Percentiles rank a stretch among this genome's conserved stretches.
phyloP scores from a whole-genome alignment of 1,284 basidiomycete species.

The Austropuccinia psidii region DNA sequence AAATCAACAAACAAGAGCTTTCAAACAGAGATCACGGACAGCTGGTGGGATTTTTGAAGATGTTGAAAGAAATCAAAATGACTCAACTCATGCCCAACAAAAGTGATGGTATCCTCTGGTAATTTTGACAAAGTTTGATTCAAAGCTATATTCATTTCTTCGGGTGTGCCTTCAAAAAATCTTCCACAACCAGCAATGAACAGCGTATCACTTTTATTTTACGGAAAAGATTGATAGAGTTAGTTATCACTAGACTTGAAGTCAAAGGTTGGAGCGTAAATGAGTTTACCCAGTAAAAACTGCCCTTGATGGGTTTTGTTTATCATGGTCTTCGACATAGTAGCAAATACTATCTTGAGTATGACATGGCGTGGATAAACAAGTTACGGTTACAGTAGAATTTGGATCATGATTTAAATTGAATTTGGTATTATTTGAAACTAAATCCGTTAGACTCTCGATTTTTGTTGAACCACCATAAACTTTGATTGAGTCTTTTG shows the following conservation, averaged over 20 bases:
- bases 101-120: conserved; percentile 72
- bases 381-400: conserved; percentile 52
- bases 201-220: conserved; percentile 80
- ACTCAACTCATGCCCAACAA: conserved; percentile 91
- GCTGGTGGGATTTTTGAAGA: neutral
- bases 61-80: conserved; percentile 21
- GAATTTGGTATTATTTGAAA: conserved; percentile 71
- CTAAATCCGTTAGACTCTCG: conserved; percentile 61
- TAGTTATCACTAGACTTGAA: neutral
- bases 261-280: neutral
- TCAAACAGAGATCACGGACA: neutral
- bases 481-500: conserved; percentile 58
- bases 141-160: conserved; percentile 75
- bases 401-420: conserved; percentile 59
- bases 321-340: conserved; percentile 57
- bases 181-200: conserved; percentile 92
- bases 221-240: too few relatives aligned
- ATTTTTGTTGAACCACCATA: conserved; percentile 74
- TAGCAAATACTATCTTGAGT: conserved; percentile 95
- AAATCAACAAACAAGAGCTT: conserved; percentile 23
- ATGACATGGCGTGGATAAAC: conserved; percentile 82
- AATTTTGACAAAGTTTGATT: conserved; percentile 60
- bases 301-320: conserved; percentile 58
- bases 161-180: conserved; percentile 85
- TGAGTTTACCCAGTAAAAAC: conserved; percentile 72